These are phyloP conservation scores for Wickerhamiella nectarea DNA, from an alignment of 805 yeast genomes.

Conservation along the genomic window DNA sequence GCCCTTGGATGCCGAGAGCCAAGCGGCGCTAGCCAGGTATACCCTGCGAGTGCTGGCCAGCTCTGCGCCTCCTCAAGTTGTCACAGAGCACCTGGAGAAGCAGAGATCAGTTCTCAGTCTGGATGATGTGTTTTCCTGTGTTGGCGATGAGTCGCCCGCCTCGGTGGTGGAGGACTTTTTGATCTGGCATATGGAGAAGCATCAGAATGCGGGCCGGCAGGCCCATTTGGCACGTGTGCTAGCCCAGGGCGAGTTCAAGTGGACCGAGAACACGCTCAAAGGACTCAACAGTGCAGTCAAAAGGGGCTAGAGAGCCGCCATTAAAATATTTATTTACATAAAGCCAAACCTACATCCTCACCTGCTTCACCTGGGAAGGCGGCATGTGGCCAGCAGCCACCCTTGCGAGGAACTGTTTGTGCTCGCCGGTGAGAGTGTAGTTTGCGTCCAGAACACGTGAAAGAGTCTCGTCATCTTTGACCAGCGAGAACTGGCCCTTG, in stretches of 20 bases:
- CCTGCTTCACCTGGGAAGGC: slow-evolving; percentile 13
- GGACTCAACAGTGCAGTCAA: not conserved
- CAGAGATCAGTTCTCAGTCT: slow-evolving; percentile 1
- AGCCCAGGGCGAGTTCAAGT: slow-evolving; percentile 1
- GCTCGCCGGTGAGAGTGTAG: slow-evolving; percentile 4
- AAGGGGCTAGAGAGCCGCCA: too few species aligned
- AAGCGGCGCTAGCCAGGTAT: slow-evolving; percentile 3
- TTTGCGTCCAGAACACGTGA: slow-evolving; percentile 12
- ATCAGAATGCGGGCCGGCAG: not conserved
- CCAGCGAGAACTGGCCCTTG: slow-evolving; percentile 10
- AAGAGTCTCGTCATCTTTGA: not conserved
- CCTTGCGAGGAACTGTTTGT: slow-evolving; percentile 13
- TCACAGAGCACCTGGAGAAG: slow-evolving; percentile 8
- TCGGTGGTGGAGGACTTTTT: not conserved
- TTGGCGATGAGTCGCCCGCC: not conserved
- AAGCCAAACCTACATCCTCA: slow-evolving; percentile 1
- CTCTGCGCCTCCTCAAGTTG: slow-evolving; percentile 3
- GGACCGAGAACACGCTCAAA: not conserved
- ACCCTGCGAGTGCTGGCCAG: not conserved
- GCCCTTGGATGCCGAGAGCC: not conserved
- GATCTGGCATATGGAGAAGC: slow-evolving; percentile 4
- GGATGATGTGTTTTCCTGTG: not conserved
- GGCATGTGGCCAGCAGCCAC: slow-evolving; percentile 16
- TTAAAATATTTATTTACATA: not conserved
- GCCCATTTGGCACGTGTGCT: slow-evolving; percentile 1